Conservation (phyloP, 2,329 filamentous ascomycete genomes). For the Alternaria triticina region DNA sequence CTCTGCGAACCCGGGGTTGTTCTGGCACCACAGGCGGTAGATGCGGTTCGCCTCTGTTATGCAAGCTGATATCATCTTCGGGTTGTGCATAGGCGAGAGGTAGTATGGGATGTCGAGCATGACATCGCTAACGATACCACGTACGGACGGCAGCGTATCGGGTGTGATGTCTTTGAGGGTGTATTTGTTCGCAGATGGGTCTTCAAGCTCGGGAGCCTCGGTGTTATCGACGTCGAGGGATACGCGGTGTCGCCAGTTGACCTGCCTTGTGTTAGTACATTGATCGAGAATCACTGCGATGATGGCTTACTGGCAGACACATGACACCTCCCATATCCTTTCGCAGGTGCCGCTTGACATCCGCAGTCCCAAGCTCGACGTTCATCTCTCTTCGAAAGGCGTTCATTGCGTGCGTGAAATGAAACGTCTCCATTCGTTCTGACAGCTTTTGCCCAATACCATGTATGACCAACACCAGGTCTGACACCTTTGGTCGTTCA, state of each 20-base stretch:
- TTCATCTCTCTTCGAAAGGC: slow-evolving; percentile 86
- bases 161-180: slow-evolving; percentile 89
- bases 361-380: slow-evolving; percentile 75
- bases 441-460: slow-evolving; percentile 97
- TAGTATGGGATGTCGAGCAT: slow-evolving; percentile 99
- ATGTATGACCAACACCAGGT: slow-evolving; percentile 89
- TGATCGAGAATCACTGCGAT: neutral
- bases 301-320: slow-evolving; percentile 71
- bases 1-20: slow-evolving; percentile 85
- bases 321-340: slow-evolving; percentile 86
- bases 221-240: slow-evolving; percentile 77
- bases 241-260: slow-evolving; percentile 92
- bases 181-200: slow-evolving; percentile 67
- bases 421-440: slow-evolving; percentile 91
- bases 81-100: slow-evolving; percentile 86
- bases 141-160: slow-evolving; percentile 84
- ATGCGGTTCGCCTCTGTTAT: slow-evolving; percentile 91
- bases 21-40: slow-evolving; percentile 92
- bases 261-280: slow-evolving; percentile 32
- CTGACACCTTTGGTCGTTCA: slow-evolving; percentile 76
- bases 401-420: slow-evolving; percentile 97
- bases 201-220: slow-evolving; percentile 60
- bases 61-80: slow-evolving; percentile 90
- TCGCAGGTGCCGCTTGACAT: slow-evolving; percentile 77
- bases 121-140: slow-evolving; percentile 92